Base-by-base conservation (phyloP, 2,329 filamentous ascomycete genomes). In the Chrysoporthe austroafricana region DNA sequence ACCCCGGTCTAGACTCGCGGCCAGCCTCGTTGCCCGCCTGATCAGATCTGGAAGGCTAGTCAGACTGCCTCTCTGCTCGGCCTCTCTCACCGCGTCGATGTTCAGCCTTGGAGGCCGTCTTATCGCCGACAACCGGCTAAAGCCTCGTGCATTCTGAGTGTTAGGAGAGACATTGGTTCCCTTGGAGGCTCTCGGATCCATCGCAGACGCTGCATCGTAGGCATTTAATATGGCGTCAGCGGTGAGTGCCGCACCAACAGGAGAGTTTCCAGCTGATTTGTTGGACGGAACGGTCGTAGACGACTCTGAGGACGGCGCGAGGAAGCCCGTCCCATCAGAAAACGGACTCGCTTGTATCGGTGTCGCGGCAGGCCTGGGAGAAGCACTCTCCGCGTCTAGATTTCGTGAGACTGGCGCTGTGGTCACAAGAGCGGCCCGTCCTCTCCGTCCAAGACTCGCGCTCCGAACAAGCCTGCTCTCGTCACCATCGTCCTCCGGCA, bases 21-120 rank as follows among this genome's bases (percentile, higher is more conserved):
- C 95, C 48, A 98, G 82, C 71, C 88, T 89, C 0, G 95, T 98
- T 13, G 96, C 96, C 73, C 96, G 88, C 74, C 89, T 86, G 72
- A 99, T 98, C 69, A 99, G 82, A 76, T 98, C 96, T 0, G 94
- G 91, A 68, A 99, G 82, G 78, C 94, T 97, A 1, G 96, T 98
- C 71, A 97, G 83, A 76, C 94, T 97, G 4, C 93, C 94, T 74
- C 96, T 88, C 1, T 91, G 88, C 77, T 97, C 93, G 18, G 92
- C 92, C 63, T 91, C 89, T 71, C 89, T 87, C 3, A 97, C 91
- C 4, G 92, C 92, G 74, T 94, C 90, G 34, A 97, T 90, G 75
- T 97, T 89, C 4, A 97, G 81, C 46, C 87, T 88, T 3, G 93
- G 91, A 43, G 95, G 94, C 61, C 86, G 80, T 71, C 84, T 81